These are phyloP conservation scores for Starmerella gropengiesseri DNA, from an alignment of 805 yeast species.

Conservation along the genomic window DNA sequence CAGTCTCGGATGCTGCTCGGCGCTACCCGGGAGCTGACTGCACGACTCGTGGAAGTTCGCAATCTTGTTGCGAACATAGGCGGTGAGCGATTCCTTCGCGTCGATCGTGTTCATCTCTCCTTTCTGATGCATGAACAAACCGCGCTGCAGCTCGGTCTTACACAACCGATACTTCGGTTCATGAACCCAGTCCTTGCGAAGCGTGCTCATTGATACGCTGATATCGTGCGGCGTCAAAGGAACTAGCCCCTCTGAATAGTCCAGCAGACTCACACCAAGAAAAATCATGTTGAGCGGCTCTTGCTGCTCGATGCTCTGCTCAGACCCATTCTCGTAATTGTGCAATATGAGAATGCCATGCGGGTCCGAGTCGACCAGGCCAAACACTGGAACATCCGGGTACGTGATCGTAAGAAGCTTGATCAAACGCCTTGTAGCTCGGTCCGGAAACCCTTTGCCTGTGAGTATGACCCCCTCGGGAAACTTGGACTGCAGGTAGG, in stretches of 20 bases:
- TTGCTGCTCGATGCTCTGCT: constrained; percentile 12
- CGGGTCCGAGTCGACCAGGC: constrained; percentile 54
- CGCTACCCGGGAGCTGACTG: too few relatives aligned
- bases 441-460: constrained; percentile 61
- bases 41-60: too few relatives aligned
- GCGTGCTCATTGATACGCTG: constrained; percentile 27
- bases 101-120: constrained; percentile 46
- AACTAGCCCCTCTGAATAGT: constrained; percentile 30
- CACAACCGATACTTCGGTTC: constrained; percentile 14
- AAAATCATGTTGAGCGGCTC: constrained; percentile 21
- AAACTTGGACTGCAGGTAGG: constrained; percentile 26
- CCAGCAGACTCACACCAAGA: constrained; percentile 37
- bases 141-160: constrained; percentile 44
- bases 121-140: constrained; percentile 40
- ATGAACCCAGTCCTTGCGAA: constrained; percentile 26
- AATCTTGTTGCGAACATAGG: constrained; percentile 19
- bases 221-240: constrained; percentile 28
- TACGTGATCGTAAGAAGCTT: constrained; percentile 24
- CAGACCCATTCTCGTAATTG: constrained; percentile 28
- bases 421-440: constrained; percentile 39
- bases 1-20: too few relatives aligned
- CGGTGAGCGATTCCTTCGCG: constrained; percentile 16
- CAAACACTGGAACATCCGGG: constrained; percentile 34
- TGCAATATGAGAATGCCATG: constrained; percentile 47
- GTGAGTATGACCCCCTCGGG: constrained; percentile 35